A percentile compares a stretch with the other conserved stretches of the same genome.
These are phyloP conservation scores for Ceratocystis variospora DNA, from an alignment of 2,329 filamentous ascomycete species.

Conservation along the genomic window DNA sequence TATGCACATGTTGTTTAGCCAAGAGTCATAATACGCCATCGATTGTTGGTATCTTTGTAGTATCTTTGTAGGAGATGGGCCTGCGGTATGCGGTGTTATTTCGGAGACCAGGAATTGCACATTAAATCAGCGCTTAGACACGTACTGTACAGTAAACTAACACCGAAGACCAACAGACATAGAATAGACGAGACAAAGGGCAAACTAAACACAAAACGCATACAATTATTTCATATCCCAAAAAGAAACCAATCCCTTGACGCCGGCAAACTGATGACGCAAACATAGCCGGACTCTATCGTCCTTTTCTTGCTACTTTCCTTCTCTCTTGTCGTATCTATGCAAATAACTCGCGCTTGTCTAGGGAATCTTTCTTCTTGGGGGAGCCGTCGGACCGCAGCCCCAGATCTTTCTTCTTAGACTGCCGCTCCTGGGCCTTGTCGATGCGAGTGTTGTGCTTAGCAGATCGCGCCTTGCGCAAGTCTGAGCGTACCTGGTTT, in stretches of 20 bases:
- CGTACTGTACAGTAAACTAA: neutral
- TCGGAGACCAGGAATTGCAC: neutral
- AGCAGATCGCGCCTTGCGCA: slow-evolving; percentile 60
- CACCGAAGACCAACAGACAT: neutral
- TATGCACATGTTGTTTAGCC: no score
- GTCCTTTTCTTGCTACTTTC: slow-evolving; percentile 21
- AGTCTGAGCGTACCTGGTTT: slow-evolving; percentile 79
- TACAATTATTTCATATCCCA: slow-evolving; percentile 19
- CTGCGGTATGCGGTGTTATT: neutral
- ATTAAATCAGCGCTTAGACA: neutral
- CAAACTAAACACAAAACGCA: slow-evolving; percentile 13
- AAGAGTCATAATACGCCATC: no score
- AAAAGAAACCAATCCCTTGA: slow-evolving; percentile 19
- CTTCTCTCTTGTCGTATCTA: slow-evolving; percentile 28
- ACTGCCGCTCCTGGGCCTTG: slow-evolving; percentile 54
- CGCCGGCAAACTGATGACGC: slow-evolving; percentile 19
- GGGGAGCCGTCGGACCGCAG: slow-evolving; percentile 51
- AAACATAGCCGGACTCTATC: slow-evolving; percentile 18
- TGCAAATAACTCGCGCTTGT: slow-evolving; percentile 63
- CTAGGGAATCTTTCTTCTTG: slow-evolving; percentile 54
- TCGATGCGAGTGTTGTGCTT: slow-evolving; percentile 67
- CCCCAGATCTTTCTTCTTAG: slow-evolving; percentile 65
- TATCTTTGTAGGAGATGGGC: no score
- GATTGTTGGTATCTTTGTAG: no score
- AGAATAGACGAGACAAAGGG: neutral